Base-by-base conservation (phyloP, 2,329 filamentous ascomycete genomes). In the Paraphaeosphaeria minitans region DNA sequence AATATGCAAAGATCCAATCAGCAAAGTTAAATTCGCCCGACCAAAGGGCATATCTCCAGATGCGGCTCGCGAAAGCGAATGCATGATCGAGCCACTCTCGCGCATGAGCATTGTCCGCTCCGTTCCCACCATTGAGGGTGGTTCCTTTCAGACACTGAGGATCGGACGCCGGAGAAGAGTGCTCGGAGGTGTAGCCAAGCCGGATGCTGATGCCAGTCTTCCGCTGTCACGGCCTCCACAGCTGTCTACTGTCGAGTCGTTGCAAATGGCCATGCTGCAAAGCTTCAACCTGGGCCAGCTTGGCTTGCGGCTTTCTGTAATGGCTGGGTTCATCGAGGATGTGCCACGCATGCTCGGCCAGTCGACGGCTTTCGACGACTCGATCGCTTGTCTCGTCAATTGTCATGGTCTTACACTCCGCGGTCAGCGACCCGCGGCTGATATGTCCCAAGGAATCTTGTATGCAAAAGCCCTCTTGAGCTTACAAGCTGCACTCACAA, bases 21-120 rank as follows among this genome's bases (percentile, higher is more conserved):
- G 53, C 8, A 62, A 53, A 42, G 43, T 56, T 29, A 62, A 59
- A 21, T 62, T 59, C 29, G 45, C 50, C 16, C 39, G 54, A 19
- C 51, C 56, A 24, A 61, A 45, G 42, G 41, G 35, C 4, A 16
- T 46, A 35, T 16, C 27, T 19, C 13, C n/a, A 21, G n/a, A 14
- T 31, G 27, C 33, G 24, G 14, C 27, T 4, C 21, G 35, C 24
- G 22, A 46, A 39, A 9, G 10, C 13, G 27, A 29, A 10, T 2
- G 21, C 48, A 7, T 9, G 27, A 27, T 46, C 12, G 43, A 46
- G 43, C 21, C 43, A 7, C 43, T 43, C 21, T 3, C 43, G 16
- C 21, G 56, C 13, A 53, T 60, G 14, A 19, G 47, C 42, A 22
- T 60, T 22, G 14, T 60, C 19, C 41, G 50, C 12, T 53, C 49